These are phyloP conservation scores for Debaryomycetaceae sp. DNA, from an alignment of 1,139 yeast species.

Conservation along the genomic window DNA sequence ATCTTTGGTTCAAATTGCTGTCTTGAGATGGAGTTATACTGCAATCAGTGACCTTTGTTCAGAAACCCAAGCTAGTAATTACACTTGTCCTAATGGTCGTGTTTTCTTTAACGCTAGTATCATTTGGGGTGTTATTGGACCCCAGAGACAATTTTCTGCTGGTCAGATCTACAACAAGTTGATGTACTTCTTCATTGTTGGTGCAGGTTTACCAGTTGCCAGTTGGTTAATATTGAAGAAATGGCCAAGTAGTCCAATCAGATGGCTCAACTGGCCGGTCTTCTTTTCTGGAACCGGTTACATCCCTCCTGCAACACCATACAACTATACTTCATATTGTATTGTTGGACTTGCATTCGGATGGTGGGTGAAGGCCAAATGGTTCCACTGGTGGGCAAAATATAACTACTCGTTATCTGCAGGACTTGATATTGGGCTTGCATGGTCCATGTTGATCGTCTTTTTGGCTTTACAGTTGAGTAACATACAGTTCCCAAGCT, in stretches of 20 bases:
- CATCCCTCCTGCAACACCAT: conserved; percentile 49
- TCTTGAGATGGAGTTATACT: conserved; percentile 43
- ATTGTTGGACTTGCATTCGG: conserved; percentile 31
- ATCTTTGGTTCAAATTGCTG: conserved; percentile 42
- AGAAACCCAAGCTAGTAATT: conserved; percentile 34
- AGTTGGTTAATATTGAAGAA: conserved; percentile 46
- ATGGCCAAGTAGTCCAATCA: conserved; percentile 38
- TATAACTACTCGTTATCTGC: conserved; percentile 42
- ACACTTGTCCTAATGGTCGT: conserved; percentile 44
- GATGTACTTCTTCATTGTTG: conserved; percentile 41
- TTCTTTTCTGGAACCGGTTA: conserved; percentile 47
- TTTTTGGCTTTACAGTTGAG: conserved; percentile 54
- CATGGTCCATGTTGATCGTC: conserved; percentile 45
- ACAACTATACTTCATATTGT: conserved; percentile 40
- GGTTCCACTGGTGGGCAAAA: conserved; percentile 46
- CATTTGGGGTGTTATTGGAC: conserved; percentile 49
- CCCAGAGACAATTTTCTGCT: conserved; percentile 35
- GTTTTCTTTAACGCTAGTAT: conserved; percentile 47
- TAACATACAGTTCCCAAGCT: conserved; percentile 29
- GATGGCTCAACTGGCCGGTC: conserved; percentile 46
- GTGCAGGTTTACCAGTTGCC: conserved; percentile 33
- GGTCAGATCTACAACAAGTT: conserved; percentile 39
- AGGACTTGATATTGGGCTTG: conserved; percentile 32
- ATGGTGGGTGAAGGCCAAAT: conserved; percentile 30
- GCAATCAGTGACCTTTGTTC: conserved; percentile 49